Conservation (phyloP, 2,329 filamentous ascomycete genomes). For the Botrytis fabae region DNA sequence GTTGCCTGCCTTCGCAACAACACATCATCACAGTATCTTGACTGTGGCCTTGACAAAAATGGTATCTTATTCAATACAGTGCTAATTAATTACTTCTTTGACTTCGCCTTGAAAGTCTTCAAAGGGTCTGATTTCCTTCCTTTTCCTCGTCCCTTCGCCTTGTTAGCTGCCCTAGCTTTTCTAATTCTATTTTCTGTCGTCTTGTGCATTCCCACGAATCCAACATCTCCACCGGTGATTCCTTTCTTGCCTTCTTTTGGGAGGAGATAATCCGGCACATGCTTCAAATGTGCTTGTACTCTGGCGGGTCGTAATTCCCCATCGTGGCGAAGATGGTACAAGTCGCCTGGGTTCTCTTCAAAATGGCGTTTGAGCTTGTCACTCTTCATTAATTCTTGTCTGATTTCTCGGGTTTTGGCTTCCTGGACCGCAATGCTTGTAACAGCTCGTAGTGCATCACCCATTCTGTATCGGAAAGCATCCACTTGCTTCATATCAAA, state of each 20-base stretch:
- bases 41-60: conserved; percentile 6
- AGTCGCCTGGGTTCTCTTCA: conserved; percentile 90
- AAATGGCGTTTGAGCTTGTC: conserved; percentile 95
- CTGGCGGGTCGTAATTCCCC: conserved; percentile 80
- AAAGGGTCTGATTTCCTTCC: conserved; percentile 78
- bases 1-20: no score
- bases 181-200: conserved; percentile 47
- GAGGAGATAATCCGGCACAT: conserved; percentile 91
- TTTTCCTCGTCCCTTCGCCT: conserved; percentile 51
- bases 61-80: conserved; percentile 17
- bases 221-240: conserved; percentile 64
- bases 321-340: conserved; percentile 86
- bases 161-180: conserved; percentile 47
- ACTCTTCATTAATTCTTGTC: conserved; percentile 86
- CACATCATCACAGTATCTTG: neutral
- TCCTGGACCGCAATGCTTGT: conserved; percentile 88
- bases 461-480: conserved; percentile 91
- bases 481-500: conserved; percentile 96
- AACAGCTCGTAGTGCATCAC: conserved; percentile 85
- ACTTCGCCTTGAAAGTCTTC: conserved; percentile 75
- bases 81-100: conserved; percentile 32
- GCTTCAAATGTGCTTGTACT: conserved; percentile 85
- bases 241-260: conserved; percentile 73
- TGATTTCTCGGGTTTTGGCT: conserved; percentile 82
- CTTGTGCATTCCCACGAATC: conserved; percentile 71